A percentile compares a stretch with the other conserved stretches of the same genome.
phyloP scores from a whole-genome alignment of 805 yeast genomes.

The Yarrowia sp. region DNA sequence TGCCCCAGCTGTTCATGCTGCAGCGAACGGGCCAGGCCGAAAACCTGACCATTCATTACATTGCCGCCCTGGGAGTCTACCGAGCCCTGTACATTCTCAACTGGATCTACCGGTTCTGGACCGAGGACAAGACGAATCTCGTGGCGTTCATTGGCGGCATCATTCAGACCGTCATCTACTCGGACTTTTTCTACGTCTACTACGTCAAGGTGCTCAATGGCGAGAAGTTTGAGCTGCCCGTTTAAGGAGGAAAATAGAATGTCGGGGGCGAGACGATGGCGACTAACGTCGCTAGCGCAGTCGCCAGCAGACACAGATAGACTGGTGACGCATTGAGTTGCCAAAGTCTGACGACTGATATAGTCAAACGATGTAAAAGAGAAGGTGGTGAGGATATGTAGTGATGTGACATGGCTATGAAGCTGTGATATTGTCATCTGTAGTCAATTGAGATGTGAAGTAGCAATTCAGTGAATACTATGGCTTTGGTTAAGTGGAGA shows the following conservation, averaged over 20 bases:
- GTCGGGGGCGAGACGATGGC: no score
- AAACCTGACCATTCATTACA: conserved; percentile 86
- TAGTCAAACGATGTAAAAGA: no score
- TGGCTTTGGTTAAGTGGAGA: no score
- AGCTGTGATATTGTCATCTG: no score
- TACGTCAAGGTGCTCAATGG: conserved; percentile 81
- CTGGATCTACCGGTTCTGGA: conserved; percentile 86
- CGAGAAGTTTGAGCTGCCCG: conserved; percentile 75
- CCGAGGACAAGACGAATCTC: conserved; percentile 69
- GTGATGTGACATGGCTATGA: no score
- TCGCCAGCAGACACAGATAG: no score
- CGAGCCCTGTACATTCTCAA: conserved; percentile 90
- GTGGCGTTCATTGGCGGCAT: conserved; percentile 80
- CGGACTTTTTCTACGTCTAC: conserved; percentile 95
- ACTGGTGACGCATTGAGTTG: no score
- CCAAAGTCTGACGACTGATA: no score
- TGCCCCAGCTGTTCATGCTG: conserved; percentile 90
- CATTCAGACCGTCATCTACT: conserved; percentile 83
- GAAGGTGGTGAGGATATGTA: no score
- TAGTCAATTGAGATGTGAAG: no score
- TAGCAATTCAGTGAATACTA: no score
- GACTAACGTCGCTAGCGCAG: no score
- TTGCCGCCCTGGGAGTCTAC: conserved; percentile 90
- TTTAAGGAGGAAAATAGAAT: conserved; percentile 42
- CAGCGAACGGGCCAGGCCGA: conserved; percentile 90